These are phyloP conservation scores for Boletus subcaerulescens DNA, from an alignment of 768 basidiomycete genomes.

Conservation along the genomic window DNA sequence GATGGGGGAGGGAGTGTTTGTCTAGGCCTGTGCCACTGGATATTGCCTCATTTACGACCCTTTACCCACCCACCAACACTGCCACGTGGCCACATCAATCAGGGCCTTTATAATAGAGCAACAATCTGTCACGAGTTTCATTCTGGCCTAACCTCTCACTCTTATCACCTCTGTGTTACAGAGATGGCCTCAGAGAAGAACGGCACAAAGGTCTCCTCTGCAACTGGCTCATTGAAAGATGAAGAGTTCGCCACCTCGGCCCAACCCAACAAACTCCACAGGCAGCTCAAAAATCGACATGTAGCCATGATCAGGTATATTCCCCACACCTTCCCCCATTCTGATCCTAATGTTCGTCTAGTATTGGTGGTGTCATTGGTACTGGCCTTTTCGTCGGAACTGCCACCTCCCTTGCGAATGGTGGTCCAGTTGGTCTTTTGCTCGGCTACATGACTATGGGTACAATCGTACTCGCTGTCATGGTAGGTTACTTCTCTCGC, in stretches of 20 bases:
- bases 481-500: conserved; percentile 41
- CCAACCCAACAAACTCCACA: conserved; percentile 35
- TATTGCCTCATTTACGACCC: too few species aligned
- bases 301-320: conserved; percentile 76
- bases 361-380: conserved; percentile 58
- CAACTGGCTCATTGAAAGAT: conserved; percentile 18
- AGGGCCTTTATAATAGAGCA: background rate
- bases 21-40: too few species aligned
- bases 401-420: conserved; percentile 44
- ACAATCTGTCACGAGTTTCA: too few species aligned
- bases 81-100: background rate
- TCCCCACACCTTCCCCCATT: background rate
- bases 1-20: too few species aligned
- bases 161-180: too few species aligned
- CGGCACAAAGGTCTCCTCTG: background rate
- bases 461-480: conserved; percentile 66
- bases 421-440: conserved; percentile 72
- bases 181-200: conserved; percentile 26
- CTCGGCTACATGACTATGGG: conserved; percentile 70
- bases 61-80: background rate
- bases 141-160: background rate
- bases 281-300: conserved; percentile 74
- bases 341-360: conserved; percentile 21
- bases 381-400: conserved; percentile 73
- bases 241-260: conserved; percentile 12